Evolutionary conservation across 176 grass and related monocot species (phyloP).

Genomic region (Dactylis glomerata): DNA sequence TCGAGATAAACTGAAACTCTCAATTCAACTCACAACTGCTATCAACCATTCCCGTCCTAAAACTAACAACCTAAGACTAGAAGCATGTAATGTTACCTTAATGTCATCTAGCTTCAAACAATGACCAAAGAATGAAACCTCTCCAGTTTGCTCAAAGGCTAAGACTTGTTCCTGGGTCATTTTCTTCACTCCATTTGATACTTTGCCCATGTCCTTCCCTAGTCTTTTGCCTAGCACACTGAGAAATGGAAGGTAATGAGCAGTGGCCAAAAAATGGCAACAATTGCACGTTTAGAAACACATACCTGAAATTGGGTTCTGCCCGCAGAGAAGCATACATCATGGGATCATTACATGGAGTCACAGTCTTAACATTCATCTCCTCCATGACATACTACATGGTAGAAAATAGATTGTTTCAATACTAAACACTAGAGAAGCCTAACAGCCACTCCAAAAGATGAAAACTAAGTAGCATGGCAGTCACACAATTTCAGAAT

Average conservation of each 20-base stretch:
- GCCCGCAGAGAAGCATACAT: constrained; percentile 82
- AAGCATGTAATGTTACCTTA: constrained; percentile 59
- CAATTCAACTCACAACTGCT: background rate
- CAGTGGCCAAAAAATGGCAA: background rate
- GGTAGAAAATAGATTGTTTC: constrained; percentile 19
- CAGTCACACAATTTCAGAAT: constrained; percentile 22
- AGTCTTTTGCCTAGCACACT: constrained; percentile 94
- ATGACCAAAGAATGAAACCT: constrained; percentile 68
- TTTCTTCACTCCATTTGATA: constrained; percentile 85
- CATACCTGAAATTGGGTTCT: constrained; percentile 98
- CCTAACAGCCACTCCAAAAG: background rate
- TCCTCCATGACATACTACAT: constrained; percentile 99
- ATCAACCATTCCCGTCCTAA: background rate
- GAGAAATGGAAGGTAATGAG: constrained; percentile 28
- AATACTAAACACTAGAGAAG: constrained; percentile 18
- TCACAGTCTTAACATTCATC: constrained; percentile 88
- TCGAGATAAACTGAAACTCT: constrained; percentile 18
- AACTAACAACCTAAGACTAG: background rate
- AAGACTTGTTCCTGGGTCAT: constrained; percentile 90
- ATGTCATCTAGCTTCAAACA: constrained; percentile 83
- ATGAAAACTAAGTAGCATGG: constrained; percentile 8
- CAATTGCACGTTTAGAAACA: background rate
- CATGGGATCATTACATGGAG: constrained; percentile 89
- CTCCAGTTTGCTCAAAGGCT: constrained; percentile 81
- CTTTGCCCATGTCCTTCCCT: constrained; percentile 78